Evolutionary conservation across 768 basidiomycete genomes (phyloP), one percentile per base, ranked within the genome.

Genomic region (Tremella mesenterica): DNA sequence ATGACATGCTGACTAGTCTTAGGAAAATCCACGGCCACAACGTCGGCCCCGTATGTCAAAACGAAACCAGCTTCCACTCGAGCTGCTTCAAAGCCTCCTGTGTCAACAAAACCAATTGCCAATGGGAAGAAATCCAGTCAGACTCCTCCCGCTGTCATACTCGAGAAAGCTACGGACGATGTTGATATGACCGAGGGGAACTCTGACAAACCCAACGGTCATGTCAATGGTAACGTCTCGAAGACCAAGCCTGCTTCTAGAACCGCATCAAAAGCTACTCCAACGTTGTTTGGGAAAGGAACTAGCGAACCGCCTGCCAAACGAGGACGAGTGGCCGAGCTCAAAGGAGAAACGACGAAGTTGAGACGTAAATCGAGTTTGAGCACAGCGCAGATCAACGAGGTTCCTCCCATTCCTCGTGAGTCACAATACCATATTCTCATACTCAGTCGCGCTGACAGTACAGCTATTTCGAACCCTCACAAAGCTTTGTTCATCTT

Each of bases 401-500:
- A 39, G n/a, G 54, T 69, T n/a, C 63, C 64, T 20, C 53, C 55
- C 29, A 58, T 60, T 16, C 67, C 67, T 31, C 29, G 66, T 68
- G 29, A 59, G 65, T 53, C 14, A 16, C 23, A 10, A 14, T 48
- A 13, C 21, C 28, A 29, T 23, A 10, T 18, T 3, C 26, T 38
- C 33, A 20, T 9, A 8, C 31, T 49, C 18, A 30, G 2, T 28
- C 9, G 33, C 7, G 28, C 23, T 45, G 28, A 50, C 33, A 3
- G 6, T 6, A 4, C 27, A 69, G 64, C 60, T 20, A 29, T 39
- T n/a, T 57, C 67, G 4, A 44, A 59, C n/a, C 89, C 88, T 18
- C 78, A 83, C 29, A 79, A 81, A 13, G 79, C 84, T 36, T 77
- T 91, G 16, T 93, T 91, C 59, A 84, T 81, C 7, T 96, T 87